Percentiles rank a stretch among this genome's conserved stretches.
Evolutionary conservation across 345 rosid genomes (phyloP).

Genomic region (Aethionema arabicum): DNA sequence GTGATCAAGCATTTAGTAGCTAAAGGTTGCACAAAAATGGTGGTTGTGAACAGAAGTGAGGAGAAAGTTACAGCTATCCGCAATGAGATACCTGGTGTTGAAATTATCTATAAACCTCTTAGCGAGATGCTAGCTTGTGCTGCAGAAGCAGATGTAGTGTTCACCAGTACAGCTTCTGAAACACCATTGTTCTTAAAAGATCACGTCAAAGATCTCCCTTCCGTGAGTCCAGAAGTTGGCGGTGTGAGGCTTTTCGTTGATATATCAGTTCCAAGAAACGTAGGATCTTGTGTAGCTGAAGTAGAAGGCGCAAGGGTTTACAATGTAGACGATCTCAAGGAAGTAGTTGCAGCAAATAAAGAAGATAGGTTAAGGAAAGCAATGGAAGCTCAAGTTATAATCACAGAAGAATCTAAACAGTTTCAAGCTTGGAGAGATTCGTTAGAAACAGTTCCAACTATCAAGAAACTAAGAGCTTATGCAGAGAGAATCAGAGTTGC

Average conservation of each 20-base stretch:
- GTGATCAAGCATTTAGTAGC: constrained; percentile 78
- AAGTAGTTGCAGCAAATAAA: constrained; percentile 98
- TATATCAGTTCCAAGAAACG: constrained; percentile 91
- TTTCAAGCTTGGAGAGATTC: constrained; percentile 98
- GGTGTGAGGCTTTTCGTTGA: constrained; percentile 77
- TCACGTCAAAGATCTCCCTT: constrained; percentile 56
- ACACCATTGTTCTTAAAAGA: constrained; percentile 72
- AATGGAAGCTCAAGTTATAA: constrained; percentile 90
- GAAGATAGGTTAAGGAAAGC: constrained; percentile 91
- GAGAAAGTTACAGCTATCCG: constrained; percentile 78
- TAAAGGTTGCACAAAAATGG: constrained; percentile 63
- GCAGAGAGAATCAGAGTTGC: constrained; percentile 82
- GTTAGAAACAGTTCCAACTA: constrained; percentile 88
- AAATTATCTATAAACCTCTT: constrained; percentile 67
- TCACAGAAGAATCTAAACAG: constrained; percentile 72
- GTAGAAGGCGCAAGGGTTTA: constrained; percentile 59
- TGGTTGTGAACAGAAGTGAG: constrained; percentile 68
- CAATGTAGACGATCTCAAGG: constrained; percentile 94
- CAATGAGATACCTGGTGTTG: constrained; percentile 66
- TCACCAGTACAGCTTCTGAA: constrained; percentile 93
- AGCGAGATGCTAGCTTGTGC: constrained; percentile 67
- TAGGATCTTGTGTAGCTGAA: constrained; percentile 69
- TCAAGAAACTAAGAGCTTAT: constrained; percentile 90
- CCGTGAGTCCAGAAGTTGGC: constrained; percentile 54
- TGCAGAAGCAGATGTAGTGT: constrained; percentile 82